Evolutionary conservation across 768 basidiomycete genomes (phyloP), one percentile per base, ranked within the genome.

Genomic region (Crucibulum laeve): DNA sequence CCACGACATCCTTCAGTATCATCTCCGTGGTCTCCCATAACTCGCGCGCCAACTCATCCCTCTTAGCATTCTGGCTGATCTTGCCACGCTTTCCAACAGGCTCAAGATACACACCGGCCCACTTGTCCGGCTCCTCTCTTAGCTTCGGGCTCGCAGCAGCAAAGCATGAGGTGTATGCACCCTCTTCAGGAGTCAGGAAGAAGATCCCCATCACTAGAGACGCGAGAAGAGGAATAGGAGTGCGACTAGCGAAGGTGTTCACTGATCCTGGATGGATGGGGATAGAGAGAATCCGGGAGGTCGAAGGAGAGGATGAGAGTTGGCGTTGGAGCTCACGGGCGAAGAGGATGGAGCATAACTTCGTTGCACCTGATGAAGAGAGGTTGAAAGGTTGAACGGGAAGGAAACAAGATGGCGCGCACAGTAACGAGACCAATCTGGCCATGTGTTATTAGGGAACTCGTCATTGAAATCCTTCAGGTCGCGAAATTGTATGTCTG

Each of bases 261-360:
- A 69, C 62, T 14, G 48, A 49, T 11, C 69, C 68, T 2, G 65
- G 69, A 38, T 68, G 58, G 11, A 64, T 51, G 18, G 65, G 48
- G 23, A 66, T 58, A 37, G 55, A 60, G 5, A 59, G 54, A 36
- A 70, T 67, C n/a, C n/a, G n/a, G n/a, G n/a, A n/a, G n/a, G n/a
- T n/a, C n/a, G n/a, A n/a, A 5, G 60, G 52, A 26, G 57, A 45
- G 2, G 53, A 48, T 2, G 53, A 48, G 14, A 79, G 56, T 19
- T 53, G 67, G 10, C 63, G 64, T 42, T 80, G 77, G 14, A 82
- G 59, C 47, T 73, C 69, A 18, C 63, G 64, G 1, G 65, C 66
- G 38, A 68, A 77, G 4, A 79, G 62, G 13, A 70, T 50, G 32
- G 63, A 63, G 5, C 69, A 67, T 25, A 81, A 59, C 52, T 81